phyloP scores from a whole-genome alignment of 495 filamentous ascomycete genomes.

The Aspergillus nanangensis region DNA sequence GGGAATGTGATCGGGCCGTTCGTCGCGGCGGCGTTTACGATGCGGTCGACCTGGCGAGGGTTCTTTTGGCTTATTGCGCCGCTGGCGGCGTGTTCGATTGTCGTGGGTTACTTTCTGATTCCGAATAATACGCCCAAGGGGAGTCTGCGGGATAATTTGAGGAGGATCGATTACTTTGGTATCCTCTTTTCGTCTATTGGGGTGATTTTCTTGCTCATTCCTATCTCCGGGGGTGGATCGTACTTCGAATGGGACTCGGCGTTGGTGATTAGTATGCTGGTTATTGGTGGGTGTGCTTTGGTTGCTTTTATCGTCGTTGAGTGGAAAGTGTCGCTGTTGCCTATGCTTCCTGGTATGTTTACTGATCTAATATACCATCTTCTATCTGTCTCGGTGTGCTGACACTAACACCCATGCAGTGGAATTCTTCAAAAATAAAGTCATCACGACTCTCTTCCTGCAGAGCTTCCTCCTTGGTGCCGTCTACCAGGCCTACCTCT shows the following conservation, averaged over 20 bases:
- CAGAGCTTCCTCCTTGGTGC: slow-evolving; percentile 59
- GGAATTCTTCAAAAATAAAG: slow-evolving; percentile 50
- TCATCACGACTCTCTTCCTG: slow-evolving; percentile 48
- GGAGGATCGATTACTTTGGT: slow-evolving; percentile 54
- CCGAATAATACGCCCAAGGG: slow-evolving; percentile 35
- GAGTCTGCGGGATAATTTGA: slow-evolving; percentile 36
- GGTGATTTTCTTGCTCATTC: slow-evolving; percentile 56
- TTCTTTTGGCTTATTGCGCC: slow-evolving; percentile 45
- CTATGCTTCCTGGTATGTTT: slow-evolving; percentile 58
- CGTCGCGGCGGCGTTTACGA: slow-evolving; percentile 39
- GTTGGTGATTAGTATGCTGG: slow-evolving; percentile 59
- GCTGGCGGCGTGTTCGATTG: slow-evolving; percentile 32
- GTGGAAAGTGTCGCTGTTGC: slow-evolving; percentile 52
- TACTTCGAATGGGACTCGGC: slow-evolving; percentile 58
- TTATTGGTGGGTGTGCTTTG: slow-evolving; percentile 42
- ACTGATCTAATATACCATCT: slow-evolving; percentile 1
- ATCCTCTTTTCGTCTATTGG: slow-evolving; percentile 45
- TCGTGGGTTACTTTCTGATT: slow-evolving; percentile 39
- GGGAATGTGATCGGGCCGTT: slow-evolving; percentile 45
- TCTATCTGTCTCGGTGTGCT: background rate
- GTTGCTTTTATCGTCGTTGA: slow-evolving; percentile 51
- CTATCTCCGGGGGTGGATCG: slow-evolving; percentile 58
- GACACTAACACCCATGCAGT: slow-evolving; percentile 27
- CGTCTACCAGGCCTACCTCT: slow-evolving; percentile 53
- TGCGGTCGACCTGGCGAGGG: slow-evolving; percentile 44